Evolutionary conservation across 441 rosid genomes (phyloP), one percentile per base, ranked within the genome.

Genomic region (Theobroma grandiflorum): DNA sequence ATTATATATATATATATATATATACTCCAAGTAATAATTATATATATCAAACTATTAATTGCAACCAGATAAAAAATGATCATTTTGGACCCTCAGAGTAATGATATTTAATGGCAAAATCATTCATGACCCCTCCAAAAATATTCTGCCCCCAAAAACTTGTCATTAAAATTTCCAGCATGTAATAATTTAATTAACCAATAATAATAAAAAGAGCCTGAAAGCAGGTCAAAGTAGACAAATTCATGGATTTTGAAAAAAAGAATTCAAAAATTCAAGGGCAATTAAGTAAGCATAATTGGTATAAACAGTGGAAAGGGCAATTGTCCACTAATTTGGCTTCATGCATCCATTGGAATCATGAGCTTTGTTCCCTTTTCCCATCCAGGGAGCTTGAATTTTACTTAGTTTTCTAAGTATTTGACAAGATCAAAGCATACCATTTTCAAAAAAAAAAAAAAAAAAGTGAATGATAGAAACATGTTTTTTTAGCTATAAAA

Each of bases 401-500:
- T 68, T 7, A 43, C 31, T 33, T 63, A 37, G 12, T 68, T 42
- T 68, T 43, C 22, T 20, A 7, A 26, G 47, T 2, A 20, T 42
- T 67, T 9, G 72, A 67, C 53, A 68, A 68, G 2, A 20, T 68
- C 72, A 68, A 43, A 42, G 16, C 52, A 12, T 68, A 68, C 9
- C 72, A 20, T 22, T 2, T 68, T 68, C 18, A 43, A 37, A 65
- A 3, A 50, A 15, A 0, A 16, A 52, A 1, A 52, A 52, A 4
- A 52, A 52, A 53, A 16, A 16, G 3, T 4, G 3, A 18, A 49
- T 12, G 53, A 12, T 0, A 14, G 4, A 2, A 49, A 12, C 18
- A 49, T 49, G 10, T 12, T 47, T 3, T 49, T 14, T 14, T 49
- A 43, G 9, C 9, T 43, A 43, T 43, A 43, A 43, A 43, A 9